Evolutionary conservation across 495 filamentous ascomycete genomes (phyloP).

Genomic region (Penicillium maclennaniae): DNA sequence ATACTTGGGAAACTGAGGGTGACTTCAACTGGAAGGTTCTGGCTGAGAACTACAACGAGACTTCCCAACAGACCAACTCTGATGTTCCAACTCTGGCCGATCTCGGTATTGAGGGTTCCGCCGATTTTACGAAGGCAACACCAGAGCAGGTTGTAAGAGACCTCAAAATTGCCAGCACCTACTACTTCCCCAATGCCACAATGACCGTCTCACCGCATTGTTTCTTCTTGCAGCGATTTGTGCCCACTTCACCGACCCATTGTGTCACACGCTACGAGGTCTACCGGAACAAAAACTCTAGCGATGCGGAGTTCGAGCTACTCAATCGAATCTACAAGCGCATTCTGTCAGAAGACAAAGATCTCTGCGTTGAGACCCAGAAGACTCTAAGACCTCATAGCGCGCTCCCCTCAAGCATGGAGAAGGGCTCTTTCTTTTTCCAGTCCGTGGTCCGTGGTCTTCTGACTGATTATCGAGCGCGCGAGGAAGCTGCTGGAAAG

Average conservation of each 20-base stretch:
- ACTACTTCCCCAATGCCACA: slow-evolving; percentile 45
- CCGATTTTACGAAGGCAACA: slow-evolving; percentile 32
- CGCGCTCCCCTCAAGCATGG: slow-evolving; percentile 42
- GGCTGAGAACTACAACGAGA: slow-evolving; percentile 49
- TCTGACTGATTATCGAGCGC: slow-evolving; percentile 34
- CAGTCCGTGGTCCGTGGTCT: slow-evolving; percentile 41
- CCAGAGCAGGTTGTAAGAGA: slow-evolving; percentile 30
- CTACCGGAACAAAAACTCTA: slow-evolving; percentile 42
- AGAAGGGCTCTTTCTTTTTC: slow-evolving; percentile 45
- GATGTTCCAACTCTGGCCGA: slow-evolving; percentile 35
- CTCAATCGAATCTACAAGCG: slow-evolving; percentile 42
- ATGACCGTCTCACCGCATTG: slow-evolving; percentile 43
- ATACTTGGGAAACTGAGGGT: slow-evolving; percentile 43
- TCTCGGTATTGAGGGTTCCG: slow-evolving; percentile 29
- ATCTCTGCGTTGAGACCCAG: slow-evolving; percentile 40
- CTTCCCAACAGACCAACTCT: slow-evolving; percentile 43
- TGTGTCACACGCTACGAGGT: slow-evolving; percentile 45
- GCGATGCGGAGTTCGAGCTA: slow-evolving; percentile 40
- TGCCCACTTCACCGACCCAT: slow-evolving; percentile 37
- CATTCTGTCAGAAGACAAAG: slow-evolving; percentile 45
- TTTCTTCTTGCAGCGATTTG: slow-evolving; percentile 46
- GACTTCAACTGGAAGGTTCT: slow-evolving; percentile 52
- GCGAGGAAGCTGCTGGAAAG: slow-evolving; percentile 34
- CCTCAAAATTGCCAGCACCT: slow-evolving; percentile 35
- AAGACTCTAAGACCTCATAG: slow-evolving; percentile 42